Base-by-base conservation (phyloP, 768 basidiomycete genomes). In the Tulasnella sp. region DNA sequence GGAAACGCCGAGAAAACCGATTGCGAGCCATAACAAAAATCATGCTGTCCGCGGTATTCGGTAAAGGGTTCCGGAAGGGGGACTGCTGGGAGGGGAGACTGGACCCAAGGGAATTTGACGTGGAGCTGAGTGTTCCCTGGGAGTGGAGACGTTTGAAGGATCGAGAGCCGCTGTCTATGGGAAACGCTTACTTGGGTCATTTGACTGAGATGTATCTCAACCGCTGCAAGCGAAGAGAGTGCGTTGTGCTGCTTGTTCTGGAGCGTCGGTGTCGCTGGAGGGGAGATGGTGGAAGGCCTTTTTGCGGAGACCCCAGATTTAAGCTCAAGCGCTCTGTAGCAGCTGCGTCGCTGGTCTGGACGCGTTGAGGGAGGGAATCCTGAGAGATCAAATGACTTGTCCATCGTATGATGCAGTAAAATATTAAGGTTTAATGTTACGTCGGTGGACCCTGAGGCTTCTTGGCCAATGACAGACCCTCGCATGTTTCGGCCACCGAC, bases 251-350 rank as follows among this genome's bases (percentile, higher is more conserved):
- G 58, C 58, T 64, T 34, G 58, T 64, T 64, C 58, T 64, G 58
- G 58, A 64, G 58, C 58, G 58, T 64, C 58, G 58, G 58, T 64
- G 58, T 64, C 58, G 58, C 7, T 64, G 58, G 7, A 64, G 58
- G 12, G 58, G 58, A 64, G 58, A 64, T 29, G 58, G 31, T 64
- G 15, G 19, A 8, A 70, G 69, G 69, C 69, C 69, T 70, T 34
- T 70, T 70, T 70, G 69, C 69, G 69, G 69, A 42, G 69, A 70
- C 69, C 69, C 69, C 69, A 70, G 69, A 38, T 70, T 70, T 70
- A 70, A 70, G 69, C 69, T 70, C 69, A 70, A 70, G 69, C 69
- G 69, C 69, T 34, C 29, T 70, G 3, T 29, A 64, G 15, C 29
- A 64, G 58, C 58, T 64, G 58, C 58, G 58, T 34, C 58, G 58